A percentile compares a stretch with the other conserved stretches of the same genome.
phyloP scores from a whole-genome alignment of 2,329 filamentous ascomycete species.

The Ampelomyces quisqualis region DNA sequence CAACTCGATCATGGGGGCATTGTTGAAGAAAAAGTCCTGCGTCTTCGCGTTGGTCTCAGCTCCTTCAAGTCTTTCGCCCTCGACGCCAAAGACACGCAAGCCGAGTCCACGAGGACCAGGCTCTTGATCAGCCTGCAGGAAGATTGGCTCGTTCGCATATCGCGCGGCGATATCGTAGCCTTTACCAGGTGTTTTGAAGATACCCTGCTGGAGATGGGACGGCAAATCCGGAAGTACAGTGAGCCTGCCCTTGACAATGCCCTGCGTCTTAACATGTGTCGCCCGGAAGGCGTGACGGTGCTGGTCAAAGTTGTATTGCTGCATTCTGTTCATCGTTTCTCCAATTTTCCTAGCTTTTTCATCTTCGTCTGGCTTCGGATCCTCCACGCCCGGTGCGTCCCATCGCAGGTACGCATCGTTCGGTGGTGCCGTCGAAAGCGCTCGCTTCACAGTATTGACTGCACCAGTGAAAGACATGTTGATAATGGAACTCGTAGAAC shows the following conservation, averaged over 20 bases:
- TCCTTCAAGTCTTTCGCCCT: constrained; percentile 28
- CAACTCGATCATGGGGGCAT: constrained; percentile 35
- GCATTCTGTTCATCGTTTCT: constrained; percentile 42
- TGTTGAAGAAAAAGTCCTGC: constrained; percentile 40
- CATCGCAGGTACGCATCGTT: constrained; percentile 27
- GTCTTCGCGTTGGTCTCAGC: constrained; percentile 12
- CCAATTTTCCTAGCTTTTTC: constrained; percentile 40
- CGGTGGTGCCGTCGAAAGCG: constrained; percentile 19
- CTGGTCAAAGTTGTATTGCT: constrained; percentile 46
- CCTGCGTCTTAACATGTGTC: constrained; percentile 38
- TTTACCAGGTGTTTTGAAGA: constrained; percentile 37
- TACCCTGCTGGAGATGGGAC: constrained; percentile 39
- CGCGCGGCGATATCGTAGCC: constrained; percentile 41
- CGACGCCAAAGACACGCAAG: constrained; percentile 41
- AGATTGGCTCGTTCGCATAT: constrained; percentile 42
- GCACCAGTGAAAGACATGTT: constrained; percentile 8
- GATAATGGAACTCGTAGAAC: background rate
- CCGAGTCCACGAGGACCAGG: constrained; percentile 40
- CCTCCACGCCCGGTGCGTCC: constrained; percentile 41
- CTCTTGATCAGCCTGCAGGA: constrained; percentile 41
- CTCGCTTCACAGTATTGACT: constrained; percentile 12
- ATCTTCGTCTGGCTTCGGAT: constrained; percentile 33
- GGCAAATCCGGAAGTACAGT: constrained; percentile 22
- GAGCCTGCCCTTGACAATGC: constrained; percentile 26
- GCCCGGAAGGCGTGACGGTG: constrained; percentile 43